These are phyloP conservation scores for Boletus pseudo-olivaceus DNA, from an alignment of 768 basidiomycete genomes.

Conservation along the genomic window DNA sequence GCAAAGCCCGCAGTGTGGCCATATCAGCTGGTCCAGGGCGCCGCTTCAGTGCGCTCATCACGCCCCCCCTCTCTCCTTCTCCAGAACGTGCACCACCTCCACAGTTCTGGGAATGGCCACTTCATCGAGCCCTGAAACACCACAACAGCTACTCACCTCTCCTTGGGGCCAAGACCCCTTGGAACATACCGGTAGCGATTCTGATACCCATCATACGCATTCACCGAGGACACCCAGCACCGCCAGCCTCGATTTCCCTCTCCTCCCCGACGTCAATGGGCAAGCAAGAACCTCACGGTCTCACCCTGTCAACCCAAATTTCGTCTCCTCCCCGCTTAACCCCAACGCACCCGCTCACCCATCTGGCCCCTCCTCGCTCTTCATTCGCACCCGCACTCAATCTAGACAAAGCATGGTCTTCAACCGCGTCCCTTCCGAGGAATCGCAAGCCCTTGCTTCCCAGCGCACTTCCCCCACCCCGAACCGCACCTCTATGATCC, in stretches of 20 bases:
- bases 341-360: conserved; percentile 32
- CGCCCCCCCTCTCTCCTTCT: background rate
- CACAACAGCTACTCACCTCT: conserved; percentile 38
- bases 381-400: conserved; percentile 34
- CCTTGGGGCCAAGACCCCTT: background rate
- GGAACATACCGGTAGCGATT: conserved; percentile 8
- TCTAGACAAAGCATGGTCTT: conserved; percentile 41
- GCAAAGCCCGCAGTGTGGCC: background rate
- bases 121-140: conserved; percentile 52
- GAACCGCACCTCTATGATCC: conserved; percentile 57
- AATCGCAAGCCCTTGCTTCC: conserved; percentile 39
- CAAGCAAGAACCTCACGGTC: conserved; percentile 23
- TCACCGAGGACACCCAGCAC: conserved; percentile 24
- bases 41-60: background rate
- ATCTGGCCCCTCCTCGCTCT: conserved; percentile 12
- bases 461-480: conserved; percentile 15
- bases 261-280: conserved; percentile 19
- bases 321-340: conserved; percentile 54
- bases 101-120: conserved; percentile 26
- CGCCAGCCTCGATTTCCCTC: conserved; percentile 29
- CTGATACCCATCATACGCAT: background rate
- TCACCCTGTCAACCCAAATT: conserved; percentile 25
- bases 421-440: conserved; percentile 44
- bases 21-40: conserved; percentile 3
- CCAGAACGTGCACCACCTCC: conserved; percentile 2